Percentiles rank a stretch among this genome's conserved stretches.
These are phyloP conservation scores for Gossypium gossypioides DNA, from an alignment of 441 rosid genomes.

Conservation along the genomic window DNA sequence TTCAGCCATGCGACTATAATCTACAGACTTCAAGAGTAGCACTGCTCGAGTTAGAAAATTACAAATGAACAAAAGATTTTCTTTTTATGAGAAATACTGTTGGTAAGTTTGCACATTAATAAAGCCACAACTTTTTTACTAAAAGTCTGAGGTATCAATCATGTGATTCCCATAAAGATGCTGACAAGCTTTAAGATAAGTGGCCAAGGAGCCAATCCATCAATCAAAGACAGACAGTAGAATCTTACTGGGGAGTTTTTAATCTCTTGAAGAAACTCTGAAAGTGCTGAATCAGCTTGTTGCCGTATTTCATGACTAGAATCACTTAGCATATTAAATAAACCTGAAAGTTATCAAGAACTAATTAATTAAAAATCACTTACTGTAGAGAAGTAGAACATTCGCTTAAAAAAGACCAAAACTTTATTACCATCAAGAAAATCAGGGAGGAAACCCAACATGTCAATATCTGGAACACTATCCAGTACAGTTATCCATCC, in stretches of 20 bases:
- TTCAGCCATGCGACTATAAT: constrained; percentile 99
- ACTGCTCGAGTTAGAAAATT: constrained; percentile 84
- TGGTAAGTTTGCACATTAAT: background rate
- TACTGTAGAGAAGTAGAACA: background rate
- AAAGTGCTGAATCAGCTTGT: constrained; percentile 99
- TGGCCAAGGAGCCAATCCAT: constrained; percentile 2
- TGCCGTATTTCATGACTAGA: constrained; percentile 95
- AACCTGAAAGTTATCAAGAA: constrained; percentile 42
- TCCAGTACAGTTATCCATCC: constrained; percentile 99
- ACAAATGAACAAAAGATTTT: constrained; percentile 37
- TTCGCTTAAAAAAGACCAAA: background rate
- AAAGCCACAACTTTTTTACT: background rate
- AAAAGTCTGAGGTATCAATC: background rate
- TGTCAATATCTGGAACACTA: constrained; percentile 99
- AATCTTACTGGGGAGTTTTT: constrained; percentile 97
- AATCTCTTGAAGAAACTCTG: constrained; percentile 99
- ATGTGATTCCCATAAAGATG: constrained; percentile 1
- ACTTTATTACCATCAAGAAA: constrained; percentile 83
- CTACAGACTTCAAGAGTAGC: constrained; percentile 99
- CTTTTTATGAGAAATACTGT: constrained; percentile 16
- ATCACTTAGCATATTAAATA: constrained; percentile 98
- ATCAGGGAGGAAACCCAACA: constrained; percentile 99
- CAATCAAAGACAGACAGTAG: constrained; percentile 14
- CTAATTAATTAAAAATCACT: constrained; percentile 12
- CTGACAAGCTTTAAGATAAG: constrained; percentile 9